These are phyloP conservation scores for Clonostachys byssicola DNA, from an alignment of 2,329 filamentous ascomycete genomes.

Conservation along the genomic window DNA sequence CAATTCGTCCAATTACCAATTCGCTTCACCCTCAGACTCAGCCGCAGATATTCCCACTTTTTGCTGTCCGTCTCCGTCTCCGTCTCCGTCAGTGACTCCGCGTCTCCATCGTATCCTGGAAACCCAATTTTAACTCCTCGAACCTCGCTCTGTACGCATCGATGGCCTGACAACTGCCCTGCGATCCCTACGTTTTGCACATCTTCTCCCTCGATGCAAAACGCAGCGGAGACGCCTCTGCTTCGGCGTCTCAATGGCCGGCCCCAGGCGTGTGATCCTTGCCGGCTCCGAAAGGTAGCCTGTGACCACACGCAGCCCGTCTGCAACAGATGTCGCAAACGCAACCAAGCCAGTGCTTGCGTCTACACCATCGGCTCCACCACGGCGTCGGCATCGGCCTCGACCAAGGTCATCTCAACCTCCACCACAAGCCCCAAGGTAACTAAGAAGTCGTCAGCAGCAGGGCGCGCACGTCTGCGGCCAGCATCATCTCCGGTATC, in stretches of 20 bases:
- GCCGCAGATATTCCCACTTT: too few species aligned
- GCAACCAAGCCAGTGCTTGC: not conserved
- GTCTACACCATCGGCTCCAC: constrained; percentile 23
- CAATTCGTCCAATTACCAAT: too few species aligned
- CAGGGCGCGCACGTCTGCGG: not conserved
- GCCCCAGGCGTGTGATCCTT: constrained; percentile 6
- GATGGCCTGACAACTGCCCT: not conserved
- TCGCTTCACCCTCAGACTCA: too few species aligned
- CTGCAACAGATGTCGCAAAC: not conserved
- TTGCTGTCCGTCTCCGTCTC: too few species aligned
- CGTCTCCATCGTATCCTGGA: too few species aligned
- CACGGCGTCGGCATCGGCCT: constrained; percentile 36
- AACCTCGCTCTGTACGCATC: too few species aligned
- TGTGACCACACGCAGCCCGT: constrained; percentile 2
- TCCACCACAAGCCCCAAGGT: too few species aligned
- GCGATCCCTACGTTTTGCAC: too few species aligned
- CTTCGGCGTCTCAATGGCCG: constrained; percentile 16
- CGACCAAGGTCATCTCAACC: constrained; percentile 7
- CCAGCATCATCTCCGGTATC: not conserved
- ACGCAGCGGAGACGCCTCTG: not conserved
- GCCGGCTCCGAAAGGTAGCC: constrained; percentile 3
- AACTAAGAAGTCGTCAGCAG: not conserved
- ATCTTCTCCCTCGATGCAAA: not conserved
- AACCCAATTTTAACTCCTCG: too few species aligned
- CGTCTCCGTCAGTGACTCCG: too few species aligned